Base-by-base conservation (phyloP, 345 rosid genomes). In the Salix suchowensis region DNA sequence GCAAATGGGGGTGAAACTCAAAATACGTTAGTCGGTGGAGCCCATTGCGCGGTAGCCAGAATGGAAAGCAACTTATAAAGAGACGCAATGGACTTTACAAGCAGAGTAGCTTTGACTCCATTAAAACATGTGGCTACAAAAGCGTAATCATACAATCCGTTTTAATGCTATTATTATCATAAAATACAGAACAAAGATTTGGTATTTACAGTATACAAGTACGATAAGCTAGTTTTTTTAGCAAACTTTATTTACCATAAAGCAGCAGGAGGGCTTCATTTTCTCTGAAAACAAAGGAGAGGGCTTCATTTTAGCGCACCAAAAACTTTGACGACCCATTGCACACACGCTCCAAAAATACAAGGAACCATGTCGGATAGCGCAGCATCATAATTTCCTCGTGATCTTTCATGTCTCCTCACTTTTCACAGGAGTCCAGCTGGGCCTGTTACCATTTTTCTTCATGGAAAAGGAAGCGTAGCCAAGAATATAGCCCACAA, bases 401-500 rank as follows among this genome's bases (percentile, higher is more conserved):
- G 3, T 6, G 21, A 5, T 40, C 30, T 40, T 74, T 92, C 88
- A 93, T 19, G 68, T 76, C 73, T 90, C 97, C 36, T 88, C 87
- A 44, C 70, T 87, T 80, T 90, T 90, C 79, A 91, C 80, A 37
- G 86, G 89, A 69, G 80, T 82, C 98, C 98, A 93, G 74, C 71
- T 77, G 65, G 85, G 84, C 76, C 58, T 75, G 2, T 78, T 54
- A 39, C 74, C 81, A 82, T 77, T 67, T 67, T 79, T 84, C 84
- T 82, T 92, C 85, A 84, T 88, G 19, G 85, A 12, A 40, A 62
- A 92, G 52, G 92, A 87, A 77, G 90, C 46, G 66, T 83, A 91
- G 5, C 97, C 97, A 2, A 93, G 73, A 77, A 88, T 74, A 54
- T 87, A 91, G 65, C 98, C 97, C 50, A 87, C 78, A 34, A 91